Base-by-base conservation (phyloP, 495 filamentous ascomycete species). In the Penicillium malachiteum region DNA sequence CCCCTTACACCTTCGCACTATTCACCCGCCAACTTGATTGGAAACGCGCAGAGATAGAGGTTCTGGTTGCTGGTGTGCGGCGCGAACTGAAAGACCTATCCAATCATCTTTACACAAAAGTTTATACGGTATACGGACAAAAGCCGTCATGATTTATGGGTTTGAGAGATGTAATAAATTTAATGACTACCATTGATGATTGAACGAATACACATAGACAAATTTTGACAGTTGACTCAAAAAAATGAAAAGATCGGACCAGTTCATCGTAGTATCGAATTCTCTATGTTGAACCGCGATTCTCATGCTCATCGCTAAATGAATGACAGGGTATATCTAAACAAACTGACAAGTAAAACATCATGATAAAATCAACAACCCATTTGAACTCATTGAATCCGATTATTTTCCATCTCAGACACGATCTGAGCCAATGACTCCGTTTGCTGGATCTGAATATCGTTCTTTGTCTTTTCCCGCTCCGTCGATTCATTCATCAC, bases 1-100 rank as follows among this genome's bases (percentile, higher is more conserved):
- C 78, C 9, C 72, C 76, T 0, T 77, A 83, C 47, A 75, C 67
- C 30, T 78, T 80, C 45, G 75, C 74, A 26, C 61, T 83, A 1
- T 84, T 86, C 56, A 84, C 81, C 1, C 75, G 76, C 14, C 71
- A 78, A n/a, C 71, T 83, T 12, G 79, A 81, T 3, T 83, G 80
- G 77, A 46, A 75, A 50, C 12, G 69, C 52, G 74, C 73, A 17
- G 72, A 87, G 60, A 76, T 82, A 18, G 76, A 85, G 56, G 73
- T 73, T 8, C 72, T 86, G 52, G 70, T 82, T 3, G 78, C 74
- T 9, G 70, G 80, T 12, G 73, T 84, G 3, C 73, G 78, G 38
- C 73, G 72, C n/a, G 83, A 81, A 41, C 52, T 87, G 34, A 65
- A 73, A 40, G 78, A 85, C 57, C 63, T 70, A 5, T 71, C 62